A percentile compares a stretch with the other conserved stretches of the same genome.
Evolutionary conservation across 2,329 filamentous ascomycete species (phyloP).

Genomic region (Fusarium poae): DNA sequence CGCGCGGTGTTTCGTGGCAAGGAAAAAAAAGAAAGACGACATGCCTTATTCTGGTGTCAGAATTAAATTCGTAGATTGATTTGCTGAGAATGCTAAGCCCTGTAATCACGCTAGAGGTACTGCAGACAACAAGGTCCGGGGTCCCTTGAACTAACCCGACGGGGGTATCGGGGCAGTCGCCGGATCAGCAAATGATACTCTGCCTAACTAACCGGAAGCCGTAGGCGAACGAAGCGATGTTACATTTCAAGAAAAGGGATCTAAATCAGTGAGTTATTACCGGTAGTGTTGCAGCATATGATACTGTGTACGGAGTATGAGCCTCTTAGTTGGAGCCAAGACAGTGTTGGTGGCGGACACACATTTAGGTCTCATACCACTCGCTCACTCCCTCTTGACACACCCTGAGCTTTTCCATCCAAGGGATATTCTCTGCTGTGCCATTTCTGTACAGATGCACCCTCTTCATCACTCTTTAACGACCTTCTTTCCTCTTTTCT

Average conservation of each 20-base stretch:
- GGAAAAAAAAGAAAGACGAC: background rate
- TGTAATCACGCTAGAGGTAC: background rate
- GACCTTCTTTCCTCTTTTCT: constrained; percentile 3
- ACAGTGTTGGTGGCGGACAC: constrained; percentile 29
- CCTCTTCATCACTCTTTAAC: constrained; percentile 1
- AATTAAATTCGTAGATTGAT: no score
- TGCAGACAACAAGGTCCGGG: constrained; percentile 1
- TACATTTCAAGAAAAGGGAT: background rate
- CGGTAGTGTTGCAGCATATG: background rate
- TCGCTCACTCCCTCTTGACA: background rate
- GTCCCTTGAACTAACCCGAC: background rate
- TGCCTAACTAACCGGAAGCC: background rate
- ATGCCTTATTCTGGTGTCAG: background rate
- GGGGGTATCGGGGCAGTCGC: constrained; percentile 20
- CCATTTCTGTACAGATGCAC: constrained; percentile 1
- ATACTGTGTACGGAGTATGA: background rate
- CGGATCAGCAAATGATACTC: constrained; percentile 24
- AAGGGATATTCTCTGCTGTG: constrained; percentile 10
- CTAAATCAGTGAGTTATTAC: constrained; percentile 1
- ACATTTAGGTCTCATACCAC: no score
- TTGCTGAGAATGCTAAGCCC: background rate
- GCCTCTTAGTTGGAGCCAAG: constrained; percentile 4
- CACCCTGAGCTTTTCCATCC: background rate
- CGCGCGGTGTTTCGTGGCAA: background rate
- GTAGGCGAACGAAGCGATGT: constrained; percentile 1